Evolutionary conservation across 2,329 filamentous ascomycete genomes (phyloP), one percentile per base, ranked within the genome.

Genomic region (Ceratocystis diversiconidia): DNA sequence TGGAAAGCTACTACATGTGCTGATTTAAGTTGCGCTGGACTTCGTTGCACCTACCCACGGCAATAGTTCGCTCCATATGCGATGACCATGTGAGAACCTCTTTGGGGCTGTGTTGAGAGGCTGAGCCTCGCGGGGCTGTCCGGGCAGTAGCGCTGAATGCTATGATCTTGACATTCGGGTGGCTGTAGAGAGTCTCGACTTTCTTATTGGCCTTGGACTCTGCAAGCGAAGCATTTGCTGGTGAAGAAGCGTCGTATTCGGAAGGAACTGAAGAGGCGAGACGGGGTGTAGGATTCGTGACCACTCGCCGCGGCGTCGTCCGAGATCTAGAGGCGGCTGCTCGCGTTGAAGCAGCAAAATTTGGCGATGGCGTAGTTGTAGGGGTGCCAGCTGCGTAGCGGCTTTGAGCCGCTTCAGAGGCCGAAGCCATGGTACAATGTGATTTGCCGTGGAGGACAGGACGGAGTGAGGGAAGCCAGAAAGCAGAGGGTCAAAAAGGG

Each of bases 11-110:
- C 12, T 15, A 62, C n/a, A 36, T 1, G 43, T 44, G 15, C 52
- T 41, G 36, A 15, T 41, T 41, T 8, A 12, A 15, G 36, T 41
- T 41, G 10, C 36, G 36, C 36, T 41, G 36, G 67, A 63, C 70
- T 48, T 30, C 36, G 52, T 15, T 32, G 5, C 19, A 71, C 81
- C 68, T 77, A 89, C 87, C 87, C 68, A 89, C 82, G 67, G 91
- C 90, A 69, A 95, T 85, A 0, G 89, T 92, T 71, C 87, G 83
- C 74, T 95, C 90, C 1, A 88, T 83, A n/a, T 84, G 80, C 1
- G 88, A 88, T 61, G 81, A 82, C 85, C 88, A 92, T 64, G 87
- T 80, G 62, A 94, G 77, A 0, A 85, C 85, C 68, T 68, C 68
- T 30, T 67, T 87, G 85, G 28, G 83, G 78, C 66, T 65, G 36